Evolutionary conservation across 345 rosid species (phyloP), one percentile per base, ranked within the genome.

Genomic region (Lumnitzera racemosa): DNA sequence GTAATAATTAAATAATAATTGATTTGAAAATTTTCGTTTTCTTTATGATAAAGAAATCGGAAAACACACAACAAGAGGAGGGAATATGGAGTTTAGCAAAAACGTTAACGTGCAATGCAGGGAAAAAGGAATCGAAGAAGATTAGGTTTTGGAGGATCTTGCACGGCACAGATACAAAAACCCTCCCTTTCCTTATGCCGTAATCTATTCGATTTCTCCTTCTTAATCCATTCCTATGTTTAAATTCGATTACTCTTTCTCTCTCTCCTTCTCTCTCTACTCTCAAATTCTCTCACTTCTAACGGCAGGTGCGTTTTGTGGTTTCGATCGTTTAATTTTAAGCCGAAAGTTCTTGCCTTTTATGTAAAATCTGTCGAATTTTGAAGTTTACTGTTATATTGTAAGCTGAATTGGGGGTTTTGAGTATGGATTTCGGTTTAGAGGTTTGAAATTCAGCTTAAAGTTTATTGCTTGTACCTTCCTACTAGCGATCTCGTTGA

Each of bases 21-120:
- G 15, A 51, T 31, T 20, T 57, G 49, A 36, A 43, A 58, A 46
- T 36, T 36, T 36, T 36, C 43, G 43, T 36, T 36, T 36, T 36
- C 43, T 36, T 36, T 36, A 36, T 36, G 48, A 3, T 7, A 56
- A 24, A 12, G 65, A 51, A 11, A 43, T 7, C 36, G 57, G 24
- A 10, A 12, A 15, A 12, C 25, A 11, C 23, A 27, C 24, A 41
- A 27, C 24, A 41, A 56, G 43, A 49, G 29, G 15, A 6, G 24
- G 25, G 16, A 47, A 15, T 59, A 13, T 36, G 25, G 23, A 49
- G 11, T 52, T 16, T 46, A 59, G 46, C 57, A 62, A 13, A 51
- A 72, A 47, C 67, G 83, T 69, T 83, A 72, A 78, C 89, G 80
- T 83, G 82, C 72, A 83, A 78, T 80, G 82, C 74, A 64, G 89